These are phyloP conservation scores for Cutaneotrichosporon sp. DNA, from an alignment of 1,284 basidiomycete genomes.

Conservation along the genomic window DNA sequence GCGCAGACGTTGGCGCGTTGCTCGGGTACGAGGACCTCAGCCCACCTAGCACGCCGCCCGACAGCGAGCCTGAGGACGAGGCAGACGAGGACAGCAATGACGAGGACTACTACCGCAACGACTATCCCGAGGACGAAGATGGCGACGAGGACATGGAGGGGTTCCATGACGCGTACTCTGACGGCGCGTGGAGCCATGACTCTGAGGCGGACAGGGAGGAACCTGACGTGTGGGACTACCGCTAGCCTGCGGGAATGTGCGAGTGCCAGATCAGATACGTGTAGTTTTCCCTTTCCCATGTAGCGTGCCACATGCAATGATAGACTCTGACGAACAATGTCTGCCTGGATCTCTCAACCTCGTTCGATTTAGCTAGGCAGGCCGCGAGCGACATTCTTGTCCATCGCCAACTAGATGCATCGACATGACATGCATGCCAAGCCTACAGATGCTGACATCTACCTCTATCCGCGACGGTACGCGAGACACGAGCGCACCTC, in stretches of 20 bases:
- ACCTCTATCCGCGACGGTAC: constrained; percentile 29
- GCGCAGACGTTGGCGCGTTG: constrained; percentile 22
- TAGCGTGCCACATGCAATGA: no score
- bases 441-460: no score
- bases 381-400: no score
- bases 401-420: no score
- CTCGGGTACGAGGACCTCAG: constrained; percentile 46
- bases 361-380: no score
- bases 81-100: constrained; percentile 55
- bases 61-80: constrained; percentile 52
- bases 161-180: constrained; percentile 36
- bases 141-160: constrained; percentile 51
- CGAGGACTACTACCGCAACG: constrained; percentile 54
- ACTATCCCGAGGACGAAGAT: constrained; percentile 55
- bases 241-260: constrained; percentile 4
- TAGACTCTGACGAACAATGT: no score
- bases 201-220: constrained; percentile 24
- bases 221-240: constrained; percentile 41
- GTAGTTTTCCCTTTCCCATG: no score
- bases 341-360: no score
- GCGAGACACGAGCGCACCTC: constrained; percentile 57
- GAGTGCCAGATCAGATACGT: no score
- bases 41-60: constrained; percentile 39
- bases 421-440: no score
- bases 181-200: constrained; percentile 36